A percentile compares a stretch with the other conserved stretches of the same genome.
Evolutionary conservation across 2,329 filamentous ascomycete genomes (phyloP).

Genomic region (Alternaria arbusti): DNA sequence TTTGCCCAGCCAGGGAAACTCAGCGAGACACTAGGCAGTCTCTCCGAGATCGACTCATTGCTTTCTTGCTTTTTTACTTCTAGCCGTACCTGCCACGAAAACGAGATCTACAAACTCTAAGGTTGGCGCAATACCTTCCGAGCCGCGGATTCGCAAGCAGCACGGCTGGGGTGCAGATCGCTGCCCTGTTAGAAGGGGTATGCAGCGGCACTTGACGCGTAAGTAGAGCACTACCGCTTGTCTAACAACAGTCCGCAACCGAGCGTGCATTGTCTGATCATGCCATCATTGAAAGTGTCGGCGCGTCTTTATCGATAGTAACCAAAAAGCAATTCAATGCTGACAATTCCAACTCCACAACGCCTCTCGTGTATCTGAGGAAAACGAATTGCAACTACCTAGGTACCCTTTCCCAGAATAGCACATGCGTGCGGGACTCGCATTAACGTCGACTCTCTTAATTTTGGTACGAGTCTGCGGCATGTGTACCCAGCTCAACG

Average conservation of each 20-base stretch:
- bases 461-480: background rate
- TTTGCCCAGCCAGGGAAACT: background rate
- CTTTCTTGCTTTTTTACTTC: background rate
- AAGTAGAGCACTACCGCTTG: background rate
- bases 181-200: background rate
- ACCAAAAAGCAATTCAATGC: background rate
- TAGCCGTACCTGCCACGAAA: background rate
- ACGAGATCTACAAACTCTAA: background rate
- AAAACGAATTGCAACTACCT: background rate
- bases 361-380: background rate
- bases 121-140: background rate
- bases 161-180: background rate
- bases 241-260: background rate
- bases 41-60: background rate
- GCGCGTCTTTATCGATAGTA: background rate
- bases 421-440: background rate
- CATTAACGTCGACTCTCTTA: background rate
- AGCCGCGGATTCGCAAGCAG: background rate
- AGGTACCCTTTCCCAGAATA: background rate
- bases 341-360: background rate
- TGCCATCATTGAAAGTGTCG: background rate
- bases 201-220: background rate
- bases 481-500: background rate
- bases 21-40: background rate
- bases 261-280: background rate